Evolutionary conservation across 2,329 filamentous ascomycete species (phyloP), one percentile per base, ranked within the genome.

Genomic region (Penicillium sp.): DNA sequence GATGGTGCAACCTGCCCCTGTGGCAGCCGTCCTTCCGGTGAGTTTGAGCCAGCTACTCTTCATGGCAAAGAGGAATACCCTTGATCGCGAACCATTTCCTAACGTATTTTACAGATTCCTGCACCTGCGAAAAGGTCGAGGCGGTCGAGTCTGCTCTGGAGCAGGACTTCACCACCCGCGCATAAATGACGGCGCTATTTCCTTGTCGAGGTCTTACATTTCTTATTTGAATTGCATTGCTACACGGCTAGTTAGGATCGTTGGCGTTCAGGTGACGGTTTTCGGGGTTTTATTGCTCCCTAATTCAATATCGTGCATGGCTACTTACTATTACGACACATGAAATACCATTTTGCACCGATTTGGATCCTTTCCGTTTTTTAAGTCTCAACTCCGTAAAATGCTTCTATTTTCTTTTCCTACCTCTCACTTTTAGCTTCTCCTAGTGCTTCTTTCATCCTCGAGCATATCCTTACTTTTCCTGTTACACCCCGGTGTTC

Each of bases 81-180:
- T 20, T 20, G 16, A 10, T 35, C 9, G 8, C 7, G 9, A 35
- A 9, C 10, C 6, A n/a, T 20, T 22, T 40, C 26, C 52, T 62
- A 40, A 61, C 41, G 13, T 34, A 20, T 8, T 11, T 11, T 22
- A 35, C 49, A 84, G 82, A 74, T 64, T 82, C 78, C 20, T 93
- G 88, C 73, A 93, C 86, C n/a, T 95, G 89, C 67, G 85, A 89
- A 69, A 90, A 87, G 68, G 80, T 80, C 14, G 67, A 78, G 40
- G 77, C 79, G 56, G 78, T 81, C 44, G 79, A 79, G 31, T 76
- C 77, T 48, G 80, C 85, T 56, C 38, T 69, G 57, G 90, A 96
- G 80, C 87, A 79, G 40, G 90, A 96, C 70, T 96, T 95, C 65
- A 96, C 89, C 29, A 88, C 84, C 44, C 81, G 79, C 73, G 51